Evolutionary conservation across 2,329 filamentous ascomycete genomes (phyloP).

Genomic region (Lasiodiplodia gonubiensis): DNA sequence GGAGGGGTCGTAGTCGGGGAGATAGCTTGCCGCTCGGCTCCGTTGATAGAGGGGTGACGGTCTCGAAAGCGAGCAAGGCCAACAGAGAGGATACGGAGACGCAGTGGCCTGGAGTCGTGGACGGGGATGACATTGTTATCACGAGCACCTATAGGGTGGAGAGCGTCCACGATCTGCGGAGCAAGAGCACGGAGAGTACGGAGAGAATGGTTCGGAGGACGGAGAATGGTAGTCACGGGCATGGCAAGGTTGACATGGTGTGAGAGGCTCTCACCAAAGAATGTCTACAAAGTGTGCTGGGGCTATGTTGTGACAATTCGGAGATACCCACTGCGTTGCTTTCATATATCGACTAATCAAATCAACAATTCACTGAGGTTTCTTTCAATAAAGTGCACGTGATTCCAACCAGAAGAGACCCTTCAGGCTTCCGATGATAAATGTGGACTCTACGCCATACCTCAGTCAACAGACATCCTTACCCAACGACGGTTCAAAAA

Average conservation of each 20-base stretch:
- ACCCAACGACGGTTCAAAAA: no score
- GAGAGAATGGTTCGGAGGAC: not conserved
- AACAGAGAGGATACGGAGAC: not conserved
- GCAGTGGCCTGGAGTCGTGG: not conserved
- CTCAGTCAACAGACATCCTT: no score
- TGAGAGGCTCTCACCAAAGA: conserved; percentile 1
- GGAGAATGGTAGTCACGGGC: not conserved
- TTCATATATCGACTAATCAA: no score
- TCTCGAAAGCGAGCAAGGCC: not conserved
- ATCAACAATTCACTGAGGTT: no score
- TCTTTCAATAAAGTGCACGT: no score
- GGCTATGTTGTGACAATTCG: no score
- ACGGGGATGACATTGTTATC: conserved; percentile 4
- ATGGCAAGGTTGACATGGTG: not conserved
- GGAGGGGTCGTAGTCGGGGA: not conserved
- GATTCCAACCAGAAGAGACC: no score
- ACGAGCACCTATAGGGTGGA: conserved; percentile 4
- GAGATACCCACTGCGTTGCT: no score
- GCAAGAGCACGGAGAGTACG: not conserved
- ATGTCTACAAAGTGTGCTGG: no score
- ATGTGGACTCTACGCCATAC: no score
- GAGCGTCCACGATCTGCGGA: not conserved
- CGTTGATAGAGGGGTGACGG: not conserved
- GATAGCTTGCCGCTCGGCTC: not conserved
- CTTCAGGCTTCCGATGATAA: no score